Conservation (phyloP, 2,329 filamentous ascomycete genomes). For the Pseudogymnoascus pannorum region DNA sequence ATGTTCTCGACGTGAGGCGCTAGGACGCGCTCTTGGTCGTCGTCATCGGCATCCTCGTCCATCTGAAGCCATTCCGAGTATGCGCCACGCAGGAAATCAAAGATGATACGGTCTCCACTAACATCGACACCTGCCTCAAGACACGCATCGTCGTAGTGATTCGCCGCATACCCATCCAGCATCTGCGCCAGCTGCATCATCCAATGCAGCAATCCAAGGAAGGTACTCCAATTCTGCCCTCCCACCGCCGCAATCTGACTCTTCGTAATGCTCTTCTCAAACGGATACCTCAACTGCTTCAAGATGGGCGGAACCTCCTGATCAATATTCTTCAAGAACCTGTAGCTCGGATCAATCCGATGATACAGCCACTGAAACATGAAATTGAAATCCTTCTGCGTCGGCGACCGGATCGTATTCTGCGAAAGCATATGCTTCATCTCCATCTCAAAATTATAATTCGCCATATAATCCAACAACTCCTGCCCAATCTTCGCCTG, state of each 20-base stretch:
- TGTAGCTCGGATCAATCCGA: conserved; percentile 87
- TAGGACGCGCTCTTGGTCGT: conserved; percentile 71
- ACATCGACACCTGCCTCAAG: conserved; percentile 83
- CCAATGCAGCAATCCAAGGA: conserved; percentile 91
- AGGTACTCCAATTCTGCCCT: conserved; percentile 94
- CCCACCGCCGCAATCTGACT: conserved; percentile 92
- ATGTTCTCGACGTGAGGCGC: conserved; percentile 80
- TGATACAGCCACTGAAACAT: conserved; percentile 99
- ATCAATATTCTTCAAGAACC: conserved; percentile 90
- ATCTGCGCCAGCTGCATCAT: conserved; percentile 97
- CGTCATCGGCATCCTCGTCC: conserved; percentile 79
- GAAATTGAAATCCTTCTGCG: conserved; percentile 94
- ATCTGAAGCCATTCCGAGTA: conserved; percentile 93
- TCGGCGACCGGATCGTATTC: conserved; percentile 87
- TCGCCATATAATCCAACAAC: conserved; percentile 81
- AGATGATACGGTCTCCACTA: conserved; percentile 84
- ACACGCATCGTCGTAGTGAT: conserved; percentile 85
- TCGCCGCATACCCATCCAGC: conserved; percentile 72
- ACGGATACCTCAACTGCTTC: conserved; percentile 91
- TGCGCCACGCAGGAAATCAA: conserved; percentile 80
- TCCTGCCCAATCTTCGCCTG: conserved; percentile 81
- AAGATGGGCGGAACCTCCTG: conserved; percentile 88
- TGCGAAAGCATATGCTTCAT: conserved; percentile 91
- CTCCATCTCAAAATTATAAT: conserved; percentile 95
- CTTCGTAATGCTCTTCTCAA: conserved; percentile 91